Percentiles rank a stretch among this genome's conserved stretches.
Conservation (phyloP, 768 basidiomycete genomes). For the Vishniacozyma victoriae region DNA sequence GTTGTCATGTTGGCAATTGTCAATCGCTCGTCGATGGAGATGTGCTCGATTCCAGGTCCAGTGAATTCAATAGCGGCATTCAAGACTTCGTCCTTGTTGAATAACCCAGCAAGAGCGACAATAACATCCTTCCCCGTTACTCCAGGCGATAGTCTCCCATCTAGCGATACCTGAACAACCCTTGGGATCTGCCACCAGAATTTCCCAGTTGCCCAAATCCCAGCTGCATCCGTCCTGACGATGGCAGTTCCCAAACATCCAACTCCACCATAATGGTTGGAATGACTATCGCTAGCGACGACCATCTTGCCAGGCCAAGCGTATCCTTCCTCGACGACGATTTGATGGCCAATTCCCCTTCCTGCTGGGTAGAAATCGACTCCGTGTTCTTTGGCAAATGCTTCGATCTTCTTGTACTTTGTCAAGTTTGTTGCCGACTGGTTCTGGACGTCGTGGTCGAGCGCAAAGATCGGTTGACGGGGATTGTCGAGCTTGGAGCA, state of each 20-base stretch:
- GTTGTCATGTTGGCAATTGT: conserved; percentile 99
- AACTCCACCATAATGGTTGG: conserved; percentile 98
- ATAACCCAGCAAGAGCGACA: conserved; percentile 88
- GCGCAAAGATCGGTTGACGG: conserved; percentile 84
- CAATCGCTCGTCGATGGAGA: conserved; percentile 83
- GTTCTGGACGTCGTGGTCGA: conserved; percentile 99
- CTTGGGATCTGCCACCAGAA: conserved; percentile 99
- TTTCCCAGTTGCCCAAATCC: conserved; percentile 96
- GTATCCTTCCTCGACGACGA: conserved; percentile 96
- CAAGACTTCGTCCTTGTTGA: conserved; percentile 93
- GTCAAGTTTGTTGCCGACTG: conserved; percentile 78
- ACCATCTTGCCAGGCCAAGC: conserved; percentile 93
- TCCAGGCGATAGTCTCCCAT: conserved; percentile 71
- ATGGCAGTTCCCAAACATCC: conserved; percentile 96
- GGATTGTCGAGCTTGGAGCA: conserved; percentile 76
- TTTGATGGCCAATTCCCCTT: conserved; percentile 93
- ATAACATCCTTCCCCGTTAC: conserved; percentile 99
- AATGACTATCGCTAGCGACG: conserved; percentile 92
- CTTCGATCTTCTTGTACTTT: conserved; percentile 88
- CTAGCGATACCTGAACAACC: conserved; percentile 89
- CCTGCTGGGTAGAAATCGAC: conserved; percentile 97
- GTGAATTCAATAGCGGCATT: conserved; percentile 96
- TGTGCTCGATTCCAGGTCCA: conserved; percentile 71
- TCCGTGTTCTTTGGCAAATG: conserved; percentile 73
- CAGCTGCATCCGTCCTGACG: conserved; percentile 60